Base-by-base conservation (phyloP, 768 basidiomycete species). In the Pleurotus salmoneostramineus region DNA sequence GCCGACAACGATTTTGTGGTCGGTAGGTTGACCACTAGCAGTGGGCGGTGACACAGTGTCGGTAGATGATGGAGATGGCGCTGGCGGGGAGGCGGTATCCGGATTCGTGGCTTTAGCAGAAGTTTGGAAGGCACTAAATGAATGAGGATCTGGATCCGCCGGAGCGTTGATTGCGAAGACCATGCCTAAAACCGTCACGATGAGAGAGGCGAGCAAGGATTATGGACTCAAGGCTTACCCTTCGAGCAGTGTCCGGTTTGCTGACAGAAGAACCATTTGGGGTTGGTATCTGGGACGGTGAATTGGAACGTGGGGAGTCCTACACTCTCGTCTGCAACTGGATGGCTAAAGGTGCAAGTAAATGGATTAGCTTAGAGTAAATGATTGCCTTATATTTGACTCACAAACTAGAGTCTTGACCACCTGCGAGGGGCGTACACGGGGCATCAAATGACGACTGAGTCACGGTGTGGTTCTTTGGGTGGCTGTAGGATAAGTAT, bases 131-230 rank as follows among this genome's bases (percentile, higher is more conserved):
- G 75, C 76, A 5, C 68, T 61, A 68, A 85, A 84, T 5, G 81
- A 77, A 61, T 72, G 64, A 12, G 70, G 65, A 8, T 65, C 61
- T 6, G 65, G 64, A 14, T 71, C 70, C 0, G 66, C 69, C 2
- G 79, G 80, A 1, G 85, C 77, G 68, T 88, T 88, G 67, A 87
- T 74, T 3, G 84, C 84, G 66, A 84, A 84, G 27, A 87, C 85
- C 86, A 87, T 87, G 60, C 85, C 83, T 68, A 45, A 33, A n/a
- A 8, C 2, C 3, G 37, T 40, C 37, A 27, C 37, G n/a, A 10
- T 40, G 37, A 45, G 44, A n/a, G 8, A 11, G 15, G 6, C 6
- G 11, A 11, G 6, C 17, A 10, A 3, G 43, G 50, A 15, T 7
- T 12, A 50, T 12, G n/a, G 47, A 17, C 51, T 17, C 17, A 57